Evolutionary conservation across 805 yeast species (phyloP), one percentile per base, ranked within the genome.

Genomic region (Henningerozyma blattae): DNA sequence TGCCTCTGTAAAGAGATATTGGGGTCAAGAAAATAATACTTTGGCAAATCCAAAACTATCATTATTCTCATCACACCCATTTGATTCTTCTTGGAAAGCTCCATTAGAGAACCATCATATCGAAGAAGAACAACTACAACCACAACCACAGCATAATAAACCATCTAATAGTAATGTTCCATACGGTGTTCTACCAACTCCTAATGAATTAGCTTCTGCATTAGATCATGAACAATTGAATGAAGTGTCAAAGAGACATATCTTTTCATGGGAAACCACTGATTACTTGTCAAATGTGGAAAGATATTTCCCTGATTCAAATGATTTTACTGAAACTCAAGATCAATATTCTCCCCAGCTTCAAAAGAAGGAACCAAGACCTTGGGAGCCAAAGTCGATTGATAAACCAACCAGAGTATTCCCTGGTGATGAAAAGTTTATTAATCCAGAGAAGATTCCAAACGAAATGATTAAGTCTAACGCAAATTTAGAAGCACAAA

Each of bases 181-280:
- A 10, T 24, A 24, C n/a, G 27, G 27, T 6, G 27, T 24, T 6
- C n/a, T 24, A 24, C 27, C 27, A 24, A 24, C 27, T 9, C 27
- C 27, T 12, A 24, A 13, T n/a, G 27, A 24, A 24, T 24, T 24
- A 12, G 12, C 27, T 10, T 12, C 27, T 24, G 15, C 27, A 10
- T 24, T 24, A 15, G n/a, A 9, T 10, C 5, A 24, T 24, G 27
- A 24, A 10, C 27, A 24, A 24, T 24, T 24, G n/a, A 15, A 12
- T 10, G n/a, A 24, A 24, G 27, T 24, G 10, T 9, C 12, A 20
- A 12, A 19, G 5, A 3, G n/a, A 2, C 4, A 22, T 7, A 15
- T 35, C 9, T 48, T 48, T 33, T 46, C 37, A 13, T 49, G 53
- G 53, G 54, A 48, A 34, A 33, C 22, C 8, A 32, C 46, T 4